A percentile compares a stretch with the other conserved stretches of the same genome.
Conservation (phyloP, 148 eudicot genomes). For the Persicaria maculosa region DNA sequence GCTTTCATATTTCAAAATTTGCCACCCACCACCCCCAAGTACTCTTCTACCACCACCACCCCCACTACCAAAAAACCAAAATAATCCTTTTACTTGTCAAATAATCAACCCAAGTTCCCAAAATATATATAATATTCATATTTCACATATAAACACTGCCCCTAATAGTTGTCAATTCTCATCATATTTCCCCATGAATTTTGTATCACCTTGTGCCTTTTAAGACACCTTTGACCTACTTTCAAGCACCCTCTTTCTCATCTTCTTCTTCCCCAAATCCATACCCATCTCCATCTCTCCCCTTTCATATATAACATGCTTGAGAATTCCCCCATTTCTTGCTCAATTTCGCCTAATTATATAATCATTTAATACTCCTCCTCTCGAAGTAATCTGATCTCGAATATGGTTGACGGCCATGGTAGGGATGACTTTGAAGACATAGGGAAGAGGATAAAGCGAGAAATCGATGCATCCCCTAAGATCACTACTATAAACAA, state of each 20-base stretch:
- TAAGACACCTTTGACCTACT: slow-evolving; percentile 26
- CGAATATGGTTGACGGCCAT: slow-evolving; percentile 14
- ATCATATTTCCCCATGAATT: not conserved
- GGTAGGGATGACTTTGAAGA: slow-evolving; percentile 31
- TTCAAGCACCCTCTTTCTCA: slow-evolving; percentile 26
- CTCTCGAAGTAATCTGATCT: slow-evolving; percentile 23
- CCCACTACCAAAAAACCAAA: not conserved
- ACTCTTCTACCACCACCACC: not conserved
- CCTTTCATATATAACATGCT: too few species aligned
- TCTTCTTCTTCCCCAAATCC: slow-evolving; percentile 14
- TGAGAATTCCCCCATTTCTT: too few species aligned
- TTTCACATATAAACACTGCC: not conserved
- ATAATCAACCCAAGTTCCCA: not conserved
- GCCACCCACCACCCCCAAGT: not conserved
- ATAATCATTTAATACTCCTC: not conserved
- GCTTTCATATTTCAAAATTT: not conserved
- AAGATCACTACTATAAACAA: not conserved
- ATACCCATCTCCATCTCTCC: not conserved
- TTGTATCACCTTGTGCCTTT: slow-evolving; percentile 13
- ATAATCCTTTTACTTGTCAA: not conserved
- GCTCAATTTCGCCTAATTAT: not conserved
- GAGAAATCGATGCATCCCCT: slow-evolving; percentile 46
- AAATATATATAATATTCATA: not conserved
- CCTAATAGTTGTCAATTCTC: not conserved
- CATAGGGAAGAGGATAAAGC: slow-evolving; percentile 63